Evolutionary conservation across 805 yeast genomes (phyloP), one percentile per base, ranked within the genome.

Genomic region (Barnettozyma pratensis): DNA sequence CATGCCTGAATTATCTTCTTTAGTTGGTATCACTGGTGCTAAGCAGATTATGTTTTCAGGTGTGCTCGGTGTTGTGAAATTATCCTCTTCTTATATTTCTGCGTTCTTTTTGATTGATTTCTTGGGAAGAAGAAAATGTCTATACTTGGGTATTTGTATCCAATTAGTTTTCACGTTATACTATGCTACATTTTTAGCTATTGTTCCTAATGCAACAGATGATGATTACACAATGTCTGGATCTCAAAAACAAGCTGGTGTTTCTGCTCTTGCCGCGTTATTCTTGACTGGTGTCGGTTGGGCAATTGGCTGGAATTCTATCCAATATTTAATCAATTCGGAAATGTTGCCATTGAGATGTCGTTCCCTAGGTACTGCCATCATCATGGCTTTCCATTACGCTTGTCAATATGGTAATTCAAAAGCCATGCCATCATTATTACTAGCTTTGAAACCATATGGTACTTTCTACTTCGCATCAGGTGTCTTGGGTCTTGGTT

Each of bases 241-340:
- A 0, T 58, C 72, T 4, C 61, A 70, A 49, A 47, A 51, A 26
- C 53, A 56, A 5, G 80, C 80, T 3, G 67, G 76, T 34, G 60
- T 66, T 44, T 78, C 68, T 44, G 83, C 82, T 7, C 60, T 79
- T 54, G 80, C 80, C 1, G 71, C 77, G 42, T 56, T 79, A 29
- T 78, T 66, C 54, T 54, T 78, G 36, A 67, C 72, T 32, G 83
- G 83, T 54, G 67, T 71, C 26, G 82, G 81, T 36, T 79, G 83
- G 84, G 74, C 80, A 32, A 60, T 79, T 62, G 83, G 83, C 36
- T 79, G 77, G 73, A 79, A 79, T 62, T 67, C 79, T 0, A 66
- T 77, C 43, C 83, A 79, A 59, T 79, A 78, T 57, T 66, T 79
- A 54, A 63, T 79, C 54, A 77, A 77, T 50, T 70, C 83, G 4